Evolutionary conservation across 257 asterid genomes (phyloP).

Genomic region (Solanum phureja): DNA sequence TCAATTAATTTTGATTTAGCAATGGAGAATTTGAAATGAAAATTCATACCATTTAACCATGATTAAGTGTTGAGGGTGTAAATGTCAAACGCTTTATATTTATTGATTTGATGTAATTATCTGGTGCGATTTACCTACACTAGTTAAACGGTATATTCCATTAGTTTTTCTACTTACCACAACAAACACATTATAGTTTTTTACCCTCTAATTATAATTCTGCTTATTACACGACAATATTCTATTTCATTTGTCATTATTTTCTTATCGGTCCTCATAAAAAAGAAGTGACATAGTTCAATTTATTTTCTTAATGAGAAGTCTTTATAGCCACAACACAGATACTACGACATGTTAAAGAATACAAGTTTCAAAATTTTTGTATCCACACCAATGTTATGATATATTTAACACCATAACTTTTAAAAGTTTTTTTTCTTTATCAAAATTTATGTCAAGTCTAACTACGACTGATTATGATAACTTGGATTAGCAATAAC

Average conservation of each 20-base stretch:
- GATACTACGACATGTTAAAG: neutral
- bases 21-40: too few species aligned
- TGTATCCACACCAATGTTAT: neutral
- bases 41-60: too few species aligned
- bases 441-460: neutral
- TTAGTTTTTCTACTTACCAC: too few species aligned
- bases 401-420: neutral
- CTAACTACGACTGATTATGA: neutral
- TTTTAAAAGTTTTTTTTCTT: neutral
- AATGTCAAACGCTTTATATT: too few species aligned
- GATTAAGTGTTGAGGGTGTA: too few species aligned
- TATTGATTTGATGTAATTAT: too few species aligned
- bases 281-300: neutral
- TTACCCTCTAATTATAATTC: too few species aligned
- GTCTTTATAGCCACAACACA: neutral
- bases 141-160: too few species aligned
- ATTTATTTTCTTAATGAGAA: neutral
- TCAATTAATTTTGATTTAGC: neutral
- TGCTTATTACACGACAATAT: neutral
- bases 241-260: neutral
- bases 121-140: too few species aligned
- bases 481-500: neutral
- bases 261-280: neutral
- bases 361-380: rapidly evolving
- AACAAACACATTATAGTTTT: too few species aligned